phyloP scores from a whole-genome alignment of 2,329 filamentous ascomycete genomes.

The Scopulariopsis brevicaulis region DNA sequence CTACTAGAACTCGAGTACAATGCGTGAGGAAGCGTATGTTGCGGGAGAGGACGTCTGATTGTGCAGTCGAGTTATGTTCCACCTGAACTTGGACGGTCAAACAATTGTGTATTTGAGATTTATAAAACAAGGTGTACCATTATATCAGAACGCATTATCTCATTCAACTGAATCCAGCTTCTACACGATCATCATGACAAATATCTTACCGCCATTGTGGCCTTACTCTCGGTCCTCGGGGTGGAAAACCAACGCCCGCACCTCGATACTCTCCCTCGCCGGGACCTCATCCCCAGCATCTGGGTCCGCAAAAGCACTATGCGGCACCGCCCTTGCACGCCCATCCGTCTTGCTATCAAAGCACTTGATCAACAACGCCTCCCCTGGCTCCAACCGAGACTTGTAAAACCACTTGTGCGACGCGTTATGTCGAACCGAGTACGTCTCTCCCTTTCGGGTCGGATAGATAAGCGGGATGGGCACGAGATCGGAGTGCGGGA shows the following conservation, averaged over 20 bases:
- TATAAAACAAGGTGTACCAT: no score
- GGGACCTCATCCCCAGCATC: slow-evolving; percentile 24
- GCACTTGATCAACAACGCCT: slow-evolving; percentile 50
- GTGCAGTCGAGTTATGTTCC: no score
- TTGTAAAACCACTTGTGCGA: slow-evolving; percentile 42
- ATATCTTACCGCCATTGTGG: no score
- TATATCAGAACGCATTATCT: no score
- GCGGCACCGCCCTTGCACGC: slow-evolving; percentile 19
- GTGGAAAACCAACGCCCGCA: slow-evolving; percentile 41
- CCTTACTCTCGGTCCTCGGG: slow-evolving; percentile 22
- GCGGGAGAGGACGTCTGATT: no score
- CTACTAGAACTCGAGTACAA: no score
- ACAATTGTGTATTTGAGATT: no score
- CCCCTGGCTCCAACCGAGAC: slow-evolving; percentile 34
- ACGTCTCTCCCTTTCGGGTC: slow-evolving; percentile 36
- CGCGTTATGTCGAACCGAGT: slow-evolving; percentile 25
- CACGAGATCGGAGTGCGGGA: slow-evolving; percentile 38
- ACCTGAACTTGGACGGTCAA: no score
- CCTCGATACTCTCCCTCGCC: slow-evolving; percentile 49
- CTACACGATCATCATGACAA: no score
- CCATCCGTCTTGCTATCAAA: slow-evolving; percentile 47
- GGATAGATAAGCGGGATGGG: slow-evolving; percentile 37
- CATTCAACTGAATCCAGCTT: no score
- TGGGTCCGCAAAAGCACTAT: slow-evolving; percentile 3
- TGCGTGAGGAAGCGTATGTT: no score